phyloP scores from a whole-genome alignment of 139 green algal genomes.

The Pseudopediastrum boryanum region DNA sequence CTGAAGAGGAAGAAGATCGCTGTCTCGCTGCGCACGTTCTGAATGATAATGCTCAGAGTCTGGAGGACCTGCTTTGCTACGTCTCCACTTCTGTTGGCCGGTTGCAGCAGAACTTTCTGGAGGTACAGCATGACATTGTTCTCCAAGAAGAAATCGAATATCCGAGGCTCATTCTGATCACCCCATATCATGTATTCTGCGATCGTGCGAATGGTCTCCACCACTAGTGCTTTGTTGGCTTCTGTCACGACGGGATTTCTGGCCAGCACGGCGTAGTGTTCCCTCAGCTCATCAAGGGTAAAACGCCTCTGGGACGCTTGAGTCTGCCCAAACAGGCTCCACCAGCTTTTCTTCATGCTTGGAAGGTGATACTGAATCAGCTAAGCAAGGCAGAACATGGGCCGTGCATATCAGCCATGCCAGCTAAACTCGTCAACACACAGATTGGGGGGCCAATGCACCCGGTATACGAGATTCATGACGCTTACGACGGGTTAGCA shows the following conservation, averaged over 20 bases:
- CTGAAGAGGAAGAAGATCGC: constrained; percentile 95
- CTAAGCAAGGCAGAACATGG: no score
- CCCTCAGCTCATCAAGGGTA: constrained; percentile 66
- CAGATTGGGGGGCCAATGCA: no score
- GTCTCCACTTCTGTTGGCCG: constrained; percentile 74
- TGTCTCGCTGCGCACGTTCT: constrained; percentile 92
- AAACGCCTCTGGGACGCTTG: no score
- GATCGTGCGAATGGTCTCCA: constrained; percentile 92
- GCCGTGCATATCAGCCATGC: no score
- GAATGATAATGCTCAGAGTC: constrained; percentile 95
- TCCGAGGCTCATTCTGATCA: constrained; percentile 92
- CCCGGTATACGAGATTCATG: no score
- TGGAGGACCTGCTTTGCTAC: constrained; percentile 87
- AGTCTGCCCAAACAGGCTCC: no score
- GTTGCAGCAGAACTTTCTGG: constrained; percentile 81
- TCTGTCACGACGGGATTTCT: constrained; percentile 60
- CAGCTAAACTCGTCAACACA: no score
- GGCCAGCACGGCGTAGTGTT: constrained; percentile 61
- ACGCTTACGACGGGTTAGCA: no score
- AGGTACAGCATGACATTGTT: constrained; percentile 93
- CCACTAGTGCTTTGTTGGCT: constrained; percentile 65
- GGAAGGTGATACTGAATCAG: no score
- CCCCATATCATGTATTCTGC: constrained; percentile 99
- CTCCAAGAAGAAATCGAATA: constrained; percentile 98
- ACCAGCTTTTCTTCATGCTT: no score